Conservation (phyloP, 495 filamentous ascomycete species). For the Schizothecium vesticola region DNA sequence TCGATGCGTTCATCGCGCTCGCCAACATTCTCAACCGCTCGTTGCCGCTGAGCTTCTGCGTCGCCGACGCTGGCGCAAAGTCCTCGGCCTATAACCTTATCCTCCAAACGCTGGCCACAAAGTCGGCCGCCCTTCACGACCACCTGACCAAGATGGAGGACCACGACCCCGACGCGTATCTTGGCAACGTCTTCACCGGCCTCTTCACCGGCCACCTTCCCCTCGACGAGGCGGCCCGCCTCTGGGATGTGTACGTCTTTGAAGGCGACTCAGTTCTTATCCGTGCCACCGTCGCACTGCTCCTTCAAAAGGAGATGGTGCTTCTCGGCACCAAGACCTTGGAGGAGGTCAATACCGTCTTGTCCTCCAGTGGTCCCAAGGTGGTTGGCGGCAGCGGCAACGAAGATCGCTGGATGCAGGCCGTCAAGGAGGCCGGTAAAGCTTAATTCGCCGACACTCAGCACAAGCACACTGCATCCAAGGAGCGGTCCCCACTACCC, state of each 20-base stretch:
- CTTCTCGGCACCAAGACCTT: constrained; percentile 32
- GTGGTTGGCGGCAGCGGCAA: constrained; percentile 27
- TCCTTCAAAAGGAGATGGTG: constrained; percentile 45
- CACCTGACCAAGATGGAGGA: constrained; percentile 53
- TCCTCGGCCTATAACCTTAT: constrained; percentile 66
- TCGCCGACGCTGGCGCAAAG: constrained; percentile 67
- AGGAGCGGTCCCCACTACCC: neutral
- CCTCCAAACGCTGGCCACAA: constrained; percentile 63
- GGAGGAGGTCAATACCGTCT: constrained; percentile 28
- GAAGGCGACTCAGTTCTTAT: constrained; percentile 83
- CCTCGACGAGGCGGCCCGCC: constrained; percentile 67
- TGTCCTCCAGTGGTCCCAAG: constrained; percentile 17
- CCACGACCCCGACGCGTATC: constrained; percentile 46
- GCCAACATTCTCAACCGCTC: constrained; percentile 88
- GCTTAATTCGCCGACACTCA: constrained; percentile 7
- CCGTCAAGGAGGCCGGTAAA: constrained; percentile 32
- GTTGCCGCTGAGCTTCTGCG: constrained; percentile 81
- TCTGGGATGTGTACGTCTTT: constrained; percentile 94
- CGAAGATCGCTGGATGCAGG: constrained; percentile 34
- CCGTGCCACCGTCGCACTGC: constrained; percentile 67
- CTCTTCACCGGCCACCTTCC: constrained; percentile 51
- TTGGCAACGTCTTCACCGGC: constrained; percentile 46
- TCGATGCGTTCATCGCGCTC: constrained; percentile 73
- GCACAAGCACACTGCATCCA: neutral
- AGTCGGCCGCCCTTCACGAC: constrained; percentile 61